Conservation (phyloP, 306 rosid genomes). For the Pueraria montana region DNA sequence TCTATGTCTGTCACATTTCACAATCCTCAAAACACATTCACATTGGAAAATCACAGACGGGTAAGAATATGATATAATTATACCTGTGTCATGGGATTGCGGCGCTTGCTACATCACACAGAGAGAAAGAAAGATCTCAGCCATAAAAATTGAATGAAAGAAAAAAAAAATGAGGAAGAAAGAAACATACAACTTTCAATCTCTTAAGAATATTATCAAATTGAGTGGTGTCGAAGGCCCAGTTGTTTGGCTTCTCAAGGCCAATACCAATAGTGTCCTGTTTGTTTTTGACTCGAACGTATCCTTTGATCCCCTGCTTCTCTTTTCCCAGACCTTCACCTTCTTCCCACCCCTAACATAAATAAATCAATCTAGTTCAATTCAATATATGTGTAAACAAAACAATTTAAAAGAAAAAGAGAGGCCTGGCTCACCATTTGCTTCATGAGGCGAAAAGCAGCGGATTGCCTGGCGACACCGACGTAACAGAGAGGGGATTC, state of each 20-base stretch:
- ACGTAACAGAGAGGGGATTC: constrained; percentile 91
- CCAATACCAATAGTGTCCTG: constrained; percentile 92
- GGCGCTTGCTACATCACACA: constrained; percentile 73
- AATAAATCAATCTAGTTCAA: too few relatives aligned
- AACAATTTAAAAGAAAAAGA: too few relatives aligned
- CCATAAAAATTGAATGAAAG: neutral
- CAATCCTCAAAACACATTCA: constrained; percentile 42
- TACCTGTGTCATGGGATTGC: constrained; percentile 64
- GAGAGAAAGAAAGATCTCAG: constrained; percentile 21
- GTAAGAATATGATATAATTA: neutral
- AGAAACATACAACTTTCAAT: constrained; percentile 84
- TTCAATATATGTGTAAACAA: too few relatives aligned
- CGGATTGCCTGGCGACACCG: constrained; percentile 89
- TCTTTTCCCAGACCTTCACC: constrained; percentile 98
- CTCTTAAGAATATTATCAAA: constrained; percentile 92
- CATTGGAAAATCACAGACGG: constrained; percentile 4
- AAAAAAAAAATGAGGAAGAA: neutral
- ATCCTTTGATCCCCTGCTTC: constrained; percentile 93
- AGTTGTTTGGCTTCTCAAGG: constrained; percentile 83
- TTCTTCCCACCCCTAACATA: constrained; percentile 97
- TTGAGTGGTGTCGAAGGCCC: constrained; percentile 96
- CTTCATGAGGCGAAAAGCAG: constrained; percentile 97
- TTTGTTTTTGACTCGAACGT: constrained; percentile 84
- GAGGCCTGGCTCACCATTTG: constrained; percentile 82
- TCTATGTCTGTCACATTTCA: constrained; percentile 48